phyloP scores from a whole-genome alignment of 2,329 filamentous ascomycete genomes.

The Trichophyton schoenleinii region DNA sequence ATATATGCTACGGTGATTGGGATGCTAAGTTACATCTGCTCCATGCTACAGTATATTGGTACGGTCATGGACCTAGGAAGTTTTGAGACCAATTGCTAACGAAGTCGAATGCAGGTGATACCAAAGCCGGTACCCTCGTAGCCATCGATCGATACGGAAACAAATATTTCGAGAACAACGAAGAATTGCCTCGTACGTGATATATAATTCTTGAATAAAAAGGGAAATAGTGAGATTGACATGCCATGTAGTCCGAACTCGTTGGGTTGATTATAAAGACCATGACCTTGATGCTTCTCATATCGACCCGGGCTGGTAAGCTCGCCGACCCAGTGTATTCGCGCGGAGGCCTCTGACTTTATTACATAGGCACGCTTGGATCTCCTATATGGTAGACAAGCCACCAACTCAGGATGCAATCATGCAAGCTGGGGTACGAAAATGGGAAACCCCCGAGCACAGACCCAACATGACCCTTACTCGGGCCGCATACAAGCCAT shows the following conservation, averaged over 20 bases:
- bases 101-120: constrained; percentile 58
- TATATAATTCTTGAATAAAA: constrained; percentile 3
- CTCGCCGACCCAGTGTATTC: neutral
- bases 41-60: constrained; percentile 31
- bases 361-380: constrained; percentile 70
- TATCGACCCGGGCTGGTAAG: constrained; percentile 78
- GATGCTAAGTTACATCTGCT: neutral
- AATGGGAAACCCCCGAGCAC: constrained; percentile 65
- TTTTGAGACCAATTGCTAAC: constrained; percentile 1
- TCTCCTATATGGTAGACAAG: constrained; percentile 83
- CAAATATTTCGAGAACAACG: constrained; percentile 92
- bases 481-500: constrained; percentile 76
- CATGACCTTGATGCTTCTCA: constrained; percentile 53
- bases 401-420: constrained; percentile 66
- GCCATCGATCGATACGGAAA: constrained; percentile 85
- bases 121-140: constrained; percentile 79
- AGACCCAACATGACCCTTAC: constrained; percentile 63
- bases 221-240: neutral
- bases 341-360: neutral
- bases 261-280: constrained; percentile 95
- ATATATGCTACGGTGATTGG: neutral
- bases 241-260: constrained; percentile 58
- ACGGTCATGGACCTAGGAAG: constrained; percentile 9
- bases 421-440: constrained; percentile 51
- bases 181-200: constrained; percentile 69